Percentiles rank a stretch among this genome's conserved stretches.
Evolutionary conservation across 192 early-diverging fungal genomes (phyloP).

Genomic region (Cladochytrium replicatum): DNA sequence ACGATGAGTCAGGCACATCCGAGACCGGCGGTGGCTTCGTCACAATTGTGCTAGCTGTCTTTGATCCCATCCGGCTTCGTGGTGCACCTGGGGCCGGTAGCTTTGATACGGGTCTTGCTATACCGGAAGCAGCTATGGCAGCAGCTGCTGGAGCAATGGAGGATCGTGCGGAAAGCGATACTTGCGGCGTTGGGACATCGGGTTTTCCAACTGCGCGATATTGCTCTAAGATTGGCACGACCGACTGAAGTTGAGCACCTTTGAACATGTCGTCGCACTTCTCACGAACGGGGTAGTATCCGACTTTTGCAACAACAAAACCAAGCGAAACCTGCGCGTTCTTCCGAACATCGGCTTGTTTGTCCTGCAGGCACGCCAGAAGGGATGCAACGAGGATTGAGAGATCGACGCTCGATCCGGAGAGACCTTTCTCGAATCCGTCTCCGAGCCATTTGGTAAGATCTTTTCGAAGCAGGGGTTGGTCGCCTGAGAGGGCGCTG

Average conservation of each 20-base stretch:
- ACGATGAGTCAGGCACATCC: not conserved
- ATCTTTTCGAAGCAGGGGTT: constrained; percentile 81
- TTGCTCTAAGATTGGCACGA: constrained; percentile 69
- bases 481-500: constrained; percentile 60
- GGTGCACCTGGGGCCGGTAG: not conserved
- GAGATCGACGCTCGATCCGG: constrained; percentile 46
- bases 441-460: constrained; percentile 72
- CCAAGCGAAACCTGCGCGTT: constrained; percentile 61
- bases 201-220: constrained; percentile 20
- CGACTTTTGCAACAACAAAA: constrained; percentile 56
- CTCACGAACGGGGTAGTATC: constrained; percentile 59
- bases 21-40: too few relatives aligned
- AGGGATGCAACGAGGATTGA: constrained; percentile 54
- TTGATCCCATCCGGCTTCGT: constrained; percentile 4
- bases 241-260: constrained; percentile 59
- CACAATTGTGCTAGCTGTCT: constrained; percentile 2
- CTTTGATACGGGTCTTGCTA: not conserved
- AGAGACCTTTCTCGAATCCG: constrained; percentile 22
- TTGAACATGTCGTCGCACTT: constrained; percentile 65
- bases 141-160: not conserved
- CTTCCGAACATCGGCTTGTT: constrained; percentile 82
- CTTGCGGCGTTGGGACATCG: constrained; percentile 1
- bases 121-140: not conserved
- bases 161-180: too few relatives aligned
- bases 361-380: constrained; percentile 79